Percentiles rank a stretch among this genome's conserved stretches.
Conservation (phyloP, 2,329 filamentous ascomycete genomes). For the Eutypella sp. region DNA sequence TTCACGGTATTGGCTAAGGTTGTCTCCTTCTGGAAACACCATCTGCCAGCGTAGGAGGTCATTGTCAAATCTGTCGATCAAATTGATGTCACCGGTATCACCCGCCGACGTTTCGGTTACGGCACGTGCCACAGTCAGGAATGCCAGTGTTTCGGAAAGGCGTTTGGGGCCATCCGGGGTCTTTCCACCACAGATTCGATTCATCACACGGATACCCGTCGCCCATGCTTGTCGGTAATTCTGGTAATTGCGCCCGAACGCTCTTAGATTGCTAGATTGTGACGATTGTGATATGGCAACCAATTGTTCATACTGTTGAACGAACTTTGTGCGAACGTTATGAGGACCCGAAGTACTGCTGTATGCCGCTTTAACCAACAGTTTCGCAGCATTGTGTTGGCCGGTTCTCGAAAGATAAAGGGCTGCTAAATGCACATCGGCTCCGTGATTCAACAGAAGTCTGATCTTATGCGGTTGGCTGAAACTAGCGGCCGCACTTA, state of each 20-base stretch:
- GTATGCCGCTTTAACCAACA: slow-evolving; percentile 1
- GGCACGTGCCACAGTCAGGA: slow-evolving; percentile 6
- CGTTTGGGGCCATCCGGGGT: slow-evolving; percentile 1
- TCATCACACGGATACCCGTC: slow-evolving; percentile 3
- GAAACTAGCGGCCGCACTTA: slow-evolving; percentile 1
- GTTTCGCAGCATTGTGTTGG: background rate
- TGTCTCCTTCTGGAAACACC: slow-evolving; percentile 3
- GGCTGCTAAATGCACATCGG: slow-evolving; percentile 2
- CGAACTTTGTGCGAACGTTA: slow-evolving; percentile 2
- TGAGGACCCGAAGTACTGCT: background rate
- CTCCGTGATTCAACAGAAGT: slow-evolving; percentile 3
- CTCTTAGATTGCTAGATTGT: background rate
- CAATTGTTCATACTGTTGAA: slow-evolving; percentile 4
- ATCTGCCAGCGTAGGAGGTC: slow-evolving; percentile 7
- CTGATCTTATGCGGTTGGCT: slow-evolving; percentile 2
- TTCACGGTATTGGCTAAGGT: slow-evolving; percentile 2
- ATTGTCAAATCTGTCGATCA: slow-evolving; percentile 7
- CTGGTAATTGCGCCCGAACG: background rate
- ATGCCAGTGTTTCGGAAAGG: slow-evolving; percentile 3
- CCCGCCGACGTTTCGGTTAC: slow-evolving; percentile 4
- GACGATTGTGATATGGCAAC: background rate
- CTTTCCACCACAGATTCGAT: slow-evolving; percentile 1
- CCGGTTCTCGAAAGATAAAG: slow-evolving; percentile 4
- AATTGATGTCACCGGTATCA: background rate
- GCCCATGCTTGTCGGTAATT: slow-evolving; percentile 5